Evolutionary conservation across 2,329 filamentous ascomycete species (phyloP).

Genomic region (Ophiostoma triangulosporum): DNA sequence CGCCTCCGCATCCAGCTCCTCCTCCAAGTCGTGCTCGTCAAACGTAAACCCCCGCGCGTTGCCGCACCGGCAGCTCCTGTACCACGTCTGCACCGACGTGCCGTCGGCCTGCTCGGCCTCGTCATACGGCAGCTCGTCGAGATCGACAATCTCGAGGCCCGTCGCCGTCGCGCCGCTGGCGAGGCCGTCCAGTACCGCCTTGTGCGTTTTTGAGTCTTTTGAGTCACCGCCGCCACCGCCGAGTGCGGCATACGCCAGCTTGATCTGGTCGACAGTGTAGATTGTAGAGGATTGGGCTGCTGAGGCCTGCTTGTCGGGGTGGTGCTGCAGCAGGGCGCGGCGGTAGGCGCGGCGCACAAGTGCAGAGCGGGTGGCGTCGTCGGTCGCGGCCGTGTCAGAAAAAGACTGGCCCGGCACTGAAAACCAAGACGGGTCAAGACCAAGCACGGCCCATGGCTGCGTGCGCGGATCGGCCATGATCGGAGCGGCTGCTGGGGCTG

Average conservation of each 20-base stretch:
- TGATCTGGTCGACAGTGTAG: slow-evolving; percentile 51
- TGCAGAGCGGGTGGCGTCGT: slow-evolving; percentile 21
- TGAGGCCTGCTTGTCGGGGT: slow-evolving; percentile 42
- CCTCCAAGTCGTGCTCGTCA: slow-evolving; percentile 44
- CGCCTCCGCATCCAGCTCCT: slow-evolving; percentile 20
- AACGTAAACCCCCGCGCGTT: slow-evolving; percentile 48
- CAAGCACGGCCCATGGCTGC: slow-evolving; percentile 8
- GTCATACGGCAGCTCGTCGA: slow-evolving; percentile 49
- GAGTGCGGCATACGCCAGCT: slow-evolving; percentile 42
- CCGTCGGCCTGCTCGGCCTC: background rate
- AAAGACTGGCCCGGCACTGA: background rate
- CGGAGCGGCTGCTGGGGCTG: too few species aligned
- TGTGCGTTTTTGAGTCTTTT: background rate
- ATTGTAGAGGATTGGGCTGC: background rate
- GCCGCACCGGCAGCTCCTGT: slow-evolving; percentile 48
- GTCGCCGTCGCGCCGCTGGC: slow-evolving; percentile 22
- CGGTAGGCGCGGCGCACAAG: slow-evolving; percentile 51
- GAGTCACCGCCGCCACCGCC: background rate
- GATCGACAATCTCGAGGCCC: slow-evolving; percentile 49
- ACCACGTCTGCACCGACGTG: slow-evolving; percentile 31
- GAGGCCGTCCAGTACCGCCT: background rate
- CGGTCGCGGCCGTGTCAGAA: slow-evolving; percentile 20
- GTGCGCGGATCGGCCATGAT: background rate
- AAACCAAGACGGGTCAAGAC: slow-evolving; percentile 6
- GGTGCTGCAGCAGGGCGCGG: slow-evolving; percentile 49